These are phyloP conservation scores for Galerina marginata DNA, from an alignment of 768 basidiomycete species.

Conservation along the genomic window DNA sequence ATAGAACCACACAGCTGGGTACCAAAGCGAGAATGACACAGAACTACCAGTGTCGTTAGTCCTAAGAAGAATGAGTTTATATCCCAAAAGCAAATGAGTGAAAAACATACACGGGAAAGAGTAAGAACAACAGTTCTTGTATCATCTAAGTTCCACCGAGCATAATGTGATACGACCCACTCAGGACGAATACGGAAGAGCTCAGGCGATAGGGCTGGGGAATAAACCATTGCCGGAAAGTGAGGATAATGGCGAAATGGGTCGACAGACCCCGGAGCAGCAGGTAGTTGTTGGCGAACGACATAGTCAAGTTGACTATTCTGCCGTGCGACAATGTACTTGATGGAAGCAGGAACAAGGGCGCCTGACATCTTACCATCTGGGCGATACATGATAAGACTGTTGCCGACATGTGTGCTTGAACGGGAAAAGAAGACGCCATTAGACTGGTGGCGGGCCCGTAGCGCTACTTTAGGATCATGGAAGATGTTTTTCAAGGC, in stretches of 20 bases:
- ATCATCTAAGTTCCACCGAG: constrained; percentile 16
- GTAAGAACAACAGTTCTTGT: constrained; percentile 15
- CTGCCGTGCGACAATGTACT: constrained; percentile 18
- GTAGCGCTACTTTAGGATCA: constrained; percentile 12
- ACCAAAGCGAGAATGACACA: too few species aligned
- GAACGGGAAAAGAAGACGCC: constrained; percentile 19
- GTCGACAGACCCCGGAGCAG: constrained; percentile 9
- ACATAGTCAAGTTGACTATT: constrained; percentile 8
- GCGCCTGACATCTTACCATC: background rate
- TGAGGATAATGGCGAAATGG: constrained; percentile 24
- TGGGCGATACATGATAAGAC: constrained; percentile 27
- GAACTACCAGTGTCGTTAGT: too few species aligned
- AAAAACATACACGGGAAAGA: constrained; percentile 14
- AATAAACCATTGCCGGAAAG: constrained; percentile 26
- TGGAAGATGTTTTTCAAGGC: background rate
- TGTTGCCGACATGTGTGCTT: constrained; percentile 29
- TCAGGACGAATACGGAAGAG: constrained; percentile 20
- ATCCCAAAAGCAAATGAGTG: too few species aligned
- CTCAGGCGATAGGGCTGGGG: constrained; percentile 11
- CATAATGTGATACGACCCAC: constrained; percentile 29
- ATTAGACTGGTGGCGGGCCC: constrained; percentile 16
- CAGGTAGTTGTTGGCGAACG: constrained; percentile 19
- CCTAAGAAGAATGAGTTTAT: too few species aligned
- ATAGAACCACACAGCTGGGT: too few species aligned
- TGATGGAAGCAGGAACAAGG: constrained; percentile 25